Evolutionary conservation across 176 grass and related monocot genomes (phyloP), one percentile per base, ranked within the genome.

Genomic region (Phragmites australis): DNA sequence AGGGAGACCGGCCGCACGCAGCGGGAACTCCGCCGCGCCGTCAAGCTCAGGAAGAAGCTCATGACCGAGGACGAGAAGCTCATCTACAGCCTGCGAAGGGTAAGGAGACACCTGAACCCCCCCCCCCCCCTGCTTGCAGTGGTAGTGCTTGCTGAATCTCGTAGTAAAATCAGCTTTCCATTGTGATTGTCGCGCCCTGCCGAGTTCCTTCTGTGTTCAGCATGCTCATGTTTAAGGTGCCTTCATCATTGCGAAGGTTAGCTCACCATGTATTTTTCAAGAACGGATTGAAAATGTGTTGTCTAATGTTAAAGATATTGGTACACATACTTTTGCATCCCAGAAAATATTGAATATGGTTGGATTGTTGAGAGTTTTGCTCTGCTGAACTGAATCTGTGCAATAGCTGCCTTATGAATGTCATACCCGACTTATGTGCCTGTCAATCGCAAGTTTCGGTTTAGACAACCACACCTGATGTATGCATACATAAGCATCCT

Each of bases 31-130:
- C 89, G 96, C 65, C 90, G 79, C 55, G 90, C 96, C 17, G 90
- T 93, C 71, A 99, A 99, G 80, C 86, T 99, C 51, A 79, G 96
- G 76, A 99, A 90, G 83, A 93, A 99, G 65, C 87, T 99, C 81
- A 99, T 99, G 96, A 95, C 96, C 11, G 92, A 99, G 6, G 88
- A 99, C 67, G 96, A 93, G 88, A 89, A 89, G 88, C 86, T 91
- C 63, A 89, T 93, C 78, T 93, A 95, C 81, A 94, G 89, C 79
- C 65, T 95, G 84, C 83, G 96, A 26, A 87, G 96, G 89, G 92
- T 99, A 79, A 58, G 51, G 5, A 53, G 1, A 10, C 49, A 9
- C n/a, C n/a, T n/a, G n/a, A n/a, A n/a, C n/a, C n/a, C n/a, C n/a
- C n/a, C n/a, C n/a, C n/a, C n/a, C n/a, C n/a, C n/a, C n/a, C n/a